phyloP scores from a whole-genome alignment of 2,329 filamentous ascomycete species.

The Aspergillus fumigatus region DNA sequence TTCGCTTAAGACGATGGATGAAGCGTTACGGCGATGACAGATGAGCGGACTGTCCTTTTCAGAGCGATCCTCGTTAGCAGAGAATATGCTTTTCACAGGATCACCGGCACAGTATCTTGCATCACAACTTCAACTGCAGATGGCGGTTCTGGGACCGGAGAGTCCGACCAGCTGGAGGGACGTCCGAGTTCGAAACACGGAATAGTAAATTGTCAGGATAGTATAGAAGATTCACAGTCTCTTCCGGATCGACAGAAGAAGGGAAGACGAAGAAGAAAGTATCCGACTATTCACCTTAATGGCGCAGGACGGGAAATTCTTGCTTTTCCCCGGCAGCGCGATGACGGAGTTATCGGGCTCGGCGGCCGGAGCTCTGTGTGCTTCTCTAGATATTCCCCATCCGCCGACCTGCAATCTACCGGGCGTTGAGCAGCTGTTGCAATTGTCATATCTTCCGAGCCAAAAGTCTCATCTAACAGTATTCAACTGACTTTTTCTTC shows the following conservation, averaged over 20 bases:
- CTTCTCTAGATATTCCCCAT: constrained; percentile 6
- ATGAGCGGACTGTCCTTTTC: not conserved
- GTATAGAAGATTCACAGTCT: not conserved
- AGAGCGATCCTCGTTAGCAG: not conserved
- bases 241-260: constrained; percentile 3
- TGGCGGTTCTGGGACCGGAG: constrained; percentile 5
- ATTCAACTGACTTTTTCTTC: not conserved
- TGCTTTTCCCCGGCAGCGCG: constrained; percentile 24
- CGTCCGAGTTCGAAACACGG: not conserved
- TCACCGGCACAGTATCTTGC: not conserved
- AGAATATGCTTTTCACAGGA: not conserved
- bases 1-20: not conserved
- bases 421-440: not conserved
- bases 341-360: constrained; percentile 37
- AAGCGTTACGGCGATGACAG: not conserved
- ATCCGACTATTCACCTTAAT: not conserved
- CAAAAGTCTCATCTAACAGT: not conserved
- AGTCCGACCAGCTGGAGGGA: not conserved
- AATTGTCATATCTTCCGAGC: not conserved
- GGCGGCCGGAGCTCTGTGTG: constrained; percentile 22
- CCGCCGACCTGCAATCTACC: not conserved
- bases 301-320: constrained; percentile 31
- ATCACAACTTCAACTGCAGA: constrained; percentile 6
- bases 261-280: constrained; percentile 3
- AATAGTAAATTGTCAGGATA: not conserved